phyloP scores from a whole-genome alignment of 352 stramenopile genomes.

The Ophiocytium majus region DNA sequence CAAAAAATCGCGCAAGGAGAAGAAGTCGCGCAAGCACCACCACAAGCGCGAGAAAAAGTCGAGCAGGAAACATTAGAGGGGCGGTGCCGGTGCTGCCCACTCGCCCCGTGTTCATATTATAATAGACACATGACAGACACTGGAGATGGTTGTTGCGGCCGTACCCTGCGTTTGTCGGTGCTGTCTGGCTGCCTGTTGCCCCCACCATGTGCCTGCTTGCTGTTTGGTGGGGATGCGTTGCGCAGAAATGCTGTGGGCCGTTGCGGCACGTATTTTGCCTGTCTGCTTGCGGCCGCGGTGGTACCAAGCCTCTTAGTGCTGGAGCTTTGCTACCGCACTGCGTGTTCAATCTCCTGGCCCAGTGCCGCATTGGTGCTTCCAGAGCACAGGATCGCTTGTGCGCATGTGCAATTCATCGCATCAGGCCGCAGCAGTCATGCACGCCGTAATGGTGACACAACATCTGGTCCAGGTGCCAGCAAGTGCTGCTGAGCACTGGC shows the following conservation, averaged over 20 bases:
- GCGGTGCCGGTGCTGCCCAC: constrained; percentile 31
- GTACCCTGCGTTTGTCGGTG: neutral
- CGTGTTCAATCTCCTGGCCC: no score
- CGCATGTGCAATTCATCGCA: neutral
- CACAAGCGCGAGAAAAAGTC: constrained; percentile 51
- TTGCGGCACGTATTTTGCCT: no score
- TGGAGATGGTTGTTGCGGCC: neutral
- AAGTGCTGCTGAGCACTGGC: neutral
- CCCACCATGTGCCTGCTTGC: no score
- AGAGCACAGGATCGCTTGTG: no score
- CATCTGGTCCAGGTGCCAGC: no score
- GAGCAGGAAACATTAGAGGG: constrained; percentile 41
- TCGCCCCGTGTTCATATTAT: neutral
- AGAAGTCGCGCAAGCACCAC: constrained; percentile 31
- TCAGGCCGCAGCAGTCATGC: neutral
- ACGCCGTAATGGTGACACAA: neutral
- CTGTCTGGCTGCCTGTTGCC: no score
- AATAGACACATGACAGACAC: neutral
- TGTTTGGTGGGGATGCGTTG: no score
- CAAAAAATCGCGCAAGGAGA: constrained; percentile 37
- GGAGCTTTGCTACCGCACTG: no score
- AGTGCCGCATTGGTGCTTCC: no score
- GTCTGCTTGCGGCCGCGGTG: no score
- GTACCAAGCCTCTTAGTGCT: no score
- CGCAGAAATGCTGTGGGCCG: no score